Base-by-base conservation (phyloP, 2,329 filamentous ascomycete species). In the Tolypocladium endophyticum region DNA sequence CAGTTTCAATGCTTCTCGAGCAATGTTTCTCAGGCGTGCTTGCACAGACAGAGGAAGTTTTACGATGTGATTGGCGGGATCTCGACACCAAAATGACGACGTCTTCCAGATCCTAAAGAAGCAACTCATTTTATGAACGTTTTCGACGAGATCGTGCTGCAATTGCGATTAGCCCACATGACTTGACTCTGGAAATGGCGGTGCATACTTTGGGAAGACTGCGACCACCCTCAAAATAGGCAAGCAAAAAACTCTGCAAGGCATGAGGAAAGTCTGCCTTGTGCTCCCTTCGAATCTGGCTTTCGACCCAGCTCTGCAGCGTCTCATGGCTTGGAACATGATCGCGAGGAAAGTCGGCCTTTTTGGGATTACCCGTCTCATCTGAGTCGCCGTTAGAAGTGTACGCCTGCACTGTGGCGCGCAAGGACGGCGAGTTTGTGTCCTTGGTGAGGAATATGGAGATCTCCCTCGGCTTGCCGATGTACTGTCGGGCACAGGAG, bases 101-200 rank as follows among this genome's bases (percentile, higher is more conserved):
- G 75, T 74, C 60, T 74, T 75, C 77, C 75, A 81, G 62, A 81
- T 78, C 61, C 71, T 75, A 67, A 79, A 81, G 71, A 80, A 77
- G 68, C 77, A 79, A 62, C 76, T 77, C 71, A 81, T 74, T 57
- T 71, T 71, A 61, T 78, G 74, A 43, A 80, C 76, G 61, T 76
- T 74, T 54, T 66, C 69, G 20, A 79, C 73, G 35, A 80, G 71
- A 35, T 72, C 68, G 62, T 74, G 70, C 77, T 79, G 64, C 52
- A 30, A 58, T 28, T n/a, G 28, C 11, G 55, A 62, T 71, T 62
- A 70, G 63, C 59, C 45, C 33, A 30, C 43, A 23, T 36, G 38
- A 53, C 12, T 20, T 14, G 50, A 18, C 9, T 16, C 28, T 7
- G 33, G 50, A 53, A 23, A n/a, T 8, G 11, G 47, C 30, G 41